Evolutionary conservation across 352 stramenopile species (phyloP), one percentile per base, ranked within the genome.

Genomic region (Pythium apleroticum): DNA sequence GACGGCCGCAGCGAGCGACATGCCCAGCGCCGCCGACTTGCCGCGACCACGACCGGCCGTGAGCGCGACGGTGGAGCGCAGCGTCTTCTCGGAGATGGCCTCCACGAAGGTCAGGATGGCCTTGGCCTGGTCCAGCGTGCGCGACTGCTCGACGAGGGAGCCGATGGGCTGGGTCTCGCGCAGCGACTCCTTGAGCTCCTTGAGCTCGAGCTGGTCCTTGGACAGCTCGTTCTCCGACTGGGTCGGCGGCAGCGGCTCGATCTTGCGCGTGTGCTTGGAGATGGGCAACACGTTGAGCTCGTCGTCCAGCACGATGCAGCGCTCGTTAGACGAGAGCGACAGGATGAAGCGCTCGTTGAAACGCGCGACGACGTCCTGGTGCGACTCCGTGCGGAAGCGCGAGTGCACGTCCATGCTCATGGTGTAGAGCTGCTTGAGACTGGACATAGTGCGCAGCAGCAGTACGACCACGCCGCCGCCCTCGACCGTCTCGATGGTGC

Each of bases 271-370:
- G 72, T 97, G 84, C 68, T 96, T 94, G 66, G 88, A 97, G 43
- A 99, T 86, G 0, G 98, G 97, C 54, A 99, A 84, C 57, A 99
- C 96, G 79, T 99, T 99, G 61, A 99, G 86, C 77, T 99, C 97
- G 71, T 99, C 98, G 66, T 99, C 98, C 57, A 99, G 93, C 35
- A 99, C 97, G 43, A 99, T 84, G 77, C 97, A 99, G 75, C 93
- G 96, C 39, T 86, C 78, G 77, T 95, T 99, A 30, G 96, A 93
- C 1, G 84, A 88, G 37, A 99, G 81, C 39, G 93, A 99, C 2
- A 99, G 83, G 69, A 99, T 99, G 68, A 99, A 99, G 60, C 98
- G 92, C 82, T 99, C 97, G 78, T 99, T 99, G 75, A 99, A 99
- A 49, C 98, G 84, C 52, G 97, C 96, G 49, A 99, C 92, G 4